Conservation (phyloP, 441 rosid genomes). For the Gossypium laxum region DNA sequence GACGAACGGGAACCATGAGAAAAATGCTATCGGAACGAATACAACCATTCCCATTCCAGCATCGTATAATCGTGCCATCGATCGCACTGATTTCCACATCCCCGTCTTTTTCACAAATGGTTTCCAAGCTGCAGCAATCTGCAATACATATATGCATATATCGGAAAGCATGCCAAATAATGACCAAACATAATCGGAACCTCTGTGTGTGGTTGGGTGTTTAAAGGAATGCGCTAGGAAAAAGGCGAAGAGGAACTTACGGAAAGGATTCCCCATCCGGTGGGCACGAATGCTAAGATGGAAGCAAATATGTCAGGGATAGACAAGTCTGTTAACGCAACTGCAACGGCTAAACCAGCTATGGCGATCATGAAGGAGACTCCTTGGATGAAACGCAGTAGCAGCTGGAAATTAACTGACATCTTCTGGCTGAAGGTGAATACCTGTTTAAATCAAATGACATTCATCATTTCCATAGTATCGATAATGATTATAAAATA, state of each 20-base stretch:
- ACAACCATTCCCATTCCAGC: constrained; percentile 95
- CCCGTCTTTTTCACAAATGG: constrained; percentile 70
- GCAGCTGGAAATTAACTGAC: constrained; percentile 90
- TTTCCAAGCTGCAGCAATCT: constrained; percentile 96
- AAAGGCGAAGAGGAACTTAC: constrained; percentile 37
- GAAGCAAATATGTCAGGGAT: constrained; percentile 69
- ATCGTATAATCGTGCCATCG: constrained; percentile 75
- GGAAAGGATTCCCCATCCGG: constrained; percentile 92
- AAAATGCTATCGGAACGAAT: constrained; percentile 72
- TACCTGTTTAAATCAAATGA: constrained; percentile 41
- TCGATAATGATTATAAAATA: not conserved
- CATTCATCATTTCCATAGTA: not conserved
- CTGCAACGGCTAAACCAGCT: constrained; percentile 68
- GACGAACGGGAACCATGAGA: constrained; percentile 94
- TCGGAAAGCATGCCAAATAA: not conserved
- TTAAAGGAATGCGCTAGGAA: not conserved
- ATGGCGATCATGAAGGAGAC: constrained; percentile 59
- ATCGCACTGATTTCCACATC: constrained; percentile 81
- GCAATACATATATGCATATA: constrained; percentile 1
- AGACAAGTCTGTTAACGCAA: constrained; percentile 36
- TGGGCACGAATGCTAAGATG: constrained; percentile 78
- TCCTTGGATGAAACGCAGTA: constrained; percentile 85
- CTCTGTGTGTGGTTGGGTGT: not conserved
- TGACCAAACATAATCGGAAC: not conserved
- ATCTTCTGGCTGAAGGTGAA: constrained; percentile 97